These are phyloP conservation scores for Hygrophorus pudorinus DNA, from an alignment of 768 basidiomycete species.

Conservation along the genomic window DNA sequence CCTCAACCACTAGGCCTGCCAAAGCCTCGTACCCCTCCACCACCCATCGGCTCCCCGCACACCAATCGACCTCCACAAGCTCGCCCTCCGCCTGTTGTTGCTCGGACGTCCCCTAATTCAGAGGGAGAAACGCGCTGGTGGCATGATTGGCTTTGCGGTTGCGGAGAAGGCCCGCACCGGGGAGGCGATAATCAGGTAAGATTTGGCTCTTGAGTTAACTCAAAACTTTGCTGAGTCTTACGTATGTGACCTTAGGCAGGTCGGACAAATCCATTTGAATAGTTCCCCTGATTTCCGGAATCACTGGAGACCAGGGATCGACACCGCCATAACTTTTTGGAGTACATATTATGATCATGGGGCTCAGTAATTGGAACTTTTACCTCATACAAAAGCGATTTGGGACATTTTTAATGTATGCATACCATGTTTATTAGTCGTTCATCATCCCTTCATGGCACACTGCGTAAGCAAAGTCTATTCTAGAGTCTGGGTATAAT, in stretches of 20 bases:
- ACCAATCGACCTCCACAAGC: slow-evolving; percentile 25
- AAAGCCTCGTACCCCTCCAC: slow-evolving; percentile 46
- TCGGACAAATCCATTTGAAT: slow-evolving; percentile 60
- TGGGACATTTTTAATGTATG: not conserved
- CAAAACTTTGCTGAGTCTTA: not conserved
- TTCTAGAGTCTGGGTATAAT: not conserved
- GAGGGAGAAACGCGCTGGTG: slow-evolving; percentile 52
- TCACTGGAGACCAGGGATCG: no score
- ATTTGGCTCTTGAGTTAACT: slow-evolving; percentile 2
- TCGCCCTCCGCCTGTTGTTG: slow-evolving; percentile 16
- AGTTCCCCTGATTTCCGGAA: slow-evolving; percentile 1
- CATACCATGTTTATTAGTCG: not conserved
- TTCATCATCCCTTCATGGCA: not conserved
- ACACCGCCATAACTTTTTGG: no score
- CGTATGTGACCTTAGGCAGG: slow-evolving; percentile 40
- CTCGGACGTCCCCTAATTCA: slow-evolving; percentile 20
- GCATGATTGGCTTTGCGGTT: slow-evolving; percentile 83
- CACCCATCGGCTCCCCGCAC: slow-evolving; percentile 29
- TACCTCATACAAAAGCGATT: not conserved
- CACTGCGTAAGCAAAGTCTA: no score
- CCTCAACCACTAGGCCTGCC: slow-evolving; percentile 56
- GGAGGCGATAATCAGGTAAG: slow-evolving; percentile 65
- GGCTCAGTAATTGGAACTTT: no score
- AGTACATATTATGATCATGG: no score
- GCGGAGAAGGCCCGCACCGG: slow-evolving; percentile 62